Evolutionary conservation across 1,284 basidiomycete species (phyloP).

Genomic region (Exobasidium rhododendri): DNA sequence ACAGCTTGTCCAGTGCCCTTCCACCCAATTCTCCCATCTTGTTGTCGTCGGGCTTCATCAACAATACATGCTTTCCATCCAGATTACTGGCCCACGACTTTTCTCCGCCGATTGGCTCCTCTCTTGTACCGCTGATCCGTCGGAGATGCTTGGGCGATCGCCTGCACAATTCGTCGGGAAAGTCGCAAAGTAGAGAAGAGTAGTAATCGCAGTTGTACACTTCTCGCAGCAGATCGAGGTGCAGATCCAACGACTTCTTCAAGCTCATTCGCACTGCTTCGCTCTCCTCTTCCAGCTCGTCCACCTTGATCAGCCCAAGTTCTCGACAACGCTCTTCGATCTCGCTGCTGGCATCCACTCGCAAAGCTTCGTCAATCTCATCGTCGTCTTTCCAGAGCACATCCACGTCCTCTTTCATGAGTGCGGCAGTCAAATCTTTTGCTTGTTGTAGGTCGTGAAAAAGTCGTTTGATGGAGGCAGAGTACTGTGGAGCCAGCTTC

Average conservation of each 20-base stretch:
- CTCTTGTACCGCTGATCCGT: background rate
- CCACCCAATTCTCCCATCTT: slow-evolving; percentile 35
- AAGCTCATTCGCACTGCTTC: slow-evolving; percentile 13
- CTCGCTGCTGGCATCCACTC: background rate
- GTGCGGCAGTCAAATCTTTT: slow-evolving; percentile 20
- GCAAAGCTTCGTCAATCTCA: background rate
- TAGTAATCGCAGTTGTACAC: slow-evolving; percentile 53
- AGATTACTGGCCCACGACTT: slow-evolving; percentile 41
- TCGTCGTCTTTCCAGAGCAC: background rate
- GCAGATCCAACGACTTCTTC: slow-evolving; percentile 45
- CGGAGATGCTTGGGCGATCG: slow-evolving; percentile 8
- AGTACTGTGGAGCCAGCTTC: slow-evolving; percentile 36
- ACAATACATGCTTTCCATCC: slow-evolving; percentile 35
- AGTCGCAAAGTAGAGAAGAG: slow-evolving; percentile 43
- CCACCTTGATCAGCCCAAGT: background rate
- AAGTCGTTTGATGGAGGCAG: slow-evolving; percentile 38
- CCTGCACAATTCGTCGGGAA: slow-evolving; percentile 46
- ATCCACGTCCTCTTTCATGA: background rate
- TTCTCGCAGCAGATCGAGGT: slow-evolving; percentile 42
- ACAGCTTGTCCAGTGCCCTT: slow-evolving; percentile 20
- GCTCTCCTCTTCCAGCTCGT: slow-evolving; percentile 10
- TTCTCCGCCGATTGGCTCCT: slow-evolving; percentile 9
- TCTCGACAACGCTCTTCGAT: slow-evolving; percentile 3
- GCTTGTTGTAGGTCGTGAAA: slow-evolving; percentile 37
- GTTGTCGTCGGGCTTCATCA: slow-evolving; percentile 25